These are phyloP conservation scores for Golovinomyces cichoracearum DNA, from an alignment of 2,329 filamentous ascomycete species.

Conservation along the genomic window DNA sequence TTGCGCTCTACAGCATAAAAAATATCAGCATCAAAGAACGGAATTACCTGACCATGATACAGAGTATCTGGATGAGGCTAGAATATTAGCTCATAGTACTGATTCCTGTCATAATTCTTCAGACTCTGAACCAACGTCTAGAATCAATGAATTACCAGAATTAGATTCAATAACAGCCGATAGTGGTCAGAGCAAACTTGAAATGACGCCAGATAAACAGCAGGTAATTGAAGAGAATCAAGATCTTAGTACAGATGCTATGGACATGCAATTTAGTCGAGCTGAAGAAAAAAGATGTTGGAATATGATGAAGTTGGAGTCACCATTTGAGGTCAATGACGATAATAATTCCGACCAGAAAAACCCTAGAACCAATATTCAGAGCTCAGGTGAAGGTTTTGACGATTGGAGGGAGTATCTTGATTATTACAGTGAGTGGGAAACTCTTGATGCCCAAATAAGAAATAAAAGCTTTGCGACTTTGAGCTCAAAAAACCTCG, in stretches of 20 bases:
- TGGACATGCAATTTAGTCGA: slow-evolving; percentile 9
- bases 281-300: slow-evolving; percentile 12
- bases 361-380: slow-evolving; percentile 1
- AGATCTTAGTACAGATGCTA: slow-evolving; percentile 10
- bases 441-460: slow-evolving; percentile 8
- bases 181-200: not conserved
- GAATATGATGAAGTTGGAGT: slow-evolving; percentile 10
- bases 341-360: slow-evolving; percentile 3
- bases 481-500: slow-evolving; percentile 6
- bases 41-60: not conserved
- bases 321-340: slow-evolving; percentile 9
- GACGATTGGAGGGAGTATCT: slow-evolving; percentile 11
- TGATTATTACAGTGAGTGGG: slow-evolving; percentile 14
- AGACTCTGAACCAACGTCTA: not conserved
- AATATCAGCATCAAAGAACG: not conserved
- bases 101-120: not conserved
- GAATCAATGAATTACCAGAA: not conserved
- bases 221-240: slow-evolving; percentile 5
- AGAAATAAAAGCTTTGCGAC: slow-evolving; percentile 7
- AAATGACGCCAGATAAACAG: not conserved
- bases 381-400: not conserved
- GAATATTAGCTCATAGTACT: not conserved
- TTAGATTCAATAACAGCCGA: not conserved
- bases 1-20: no score
- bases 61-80: not conserved